A percentile compares a stretch with the other conserved stretches of the same genome.
Conservation (phyloP, 768 basidiomycete genomes). For the Peribolospora kevripleyi region DNA sequence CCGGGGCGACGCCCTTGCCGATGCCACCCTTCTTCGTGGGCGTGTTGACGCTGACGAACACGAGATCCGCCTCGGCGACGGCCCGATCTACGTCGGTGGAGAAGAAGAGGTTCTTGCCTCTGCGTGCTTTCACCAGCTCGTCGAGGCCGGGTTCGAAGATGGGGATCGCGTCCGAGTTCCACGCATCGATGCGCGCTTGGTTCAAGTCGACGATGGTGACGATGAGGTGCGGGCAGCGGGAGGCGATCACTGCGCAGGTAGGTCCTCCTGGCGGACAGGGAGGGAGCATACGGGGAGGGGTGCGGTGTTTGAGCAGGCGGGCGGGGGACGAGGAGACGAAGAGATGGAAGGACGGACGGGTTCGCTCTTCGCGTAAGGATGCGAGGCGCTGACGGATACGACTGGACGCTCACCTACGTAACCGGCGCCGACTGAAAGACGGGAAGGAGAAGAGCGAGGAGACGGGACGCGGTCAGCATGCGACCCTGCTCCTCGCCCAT, state of each 20-base stretch:
- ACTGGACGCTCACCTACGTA: constrained; percentile 44
- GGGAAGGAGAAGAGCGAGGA: constrained; percentile 17
- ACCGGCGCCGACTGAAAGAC: constrained; percentile 48
- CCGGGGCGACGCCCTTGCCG: constrained; percentile 92
- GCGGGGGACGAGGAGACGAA: constrained; percentile 4
- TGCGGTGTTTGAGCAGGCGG: constrained; percentile 6
- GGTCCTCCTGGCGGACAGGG: constrained; percentile 43
- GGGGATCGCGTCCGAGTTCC: constrained; percentile 61
- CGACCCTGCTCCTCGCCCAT: neutral
- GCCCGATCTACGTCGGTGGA: constrained; percentile 64
- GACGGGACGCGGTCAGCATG: constrained; percentile 8
- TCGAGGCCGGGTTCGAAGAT: constrained; percentile 96
- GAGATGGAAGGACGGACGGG: constrained; percentile 14
- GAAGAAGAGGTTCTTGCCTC: constrained; percentile 93
- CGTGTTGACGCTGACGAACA: constrained; percentile 96
- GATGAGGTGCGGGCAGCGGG: constrained; percentile 71
- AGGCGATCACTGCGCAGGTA: constrained; percentile 80
- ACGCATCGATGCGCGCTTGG: constrained; percentile 76
- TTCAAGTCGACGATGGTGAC: constrained; percentile 99
- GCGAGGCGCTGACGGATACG: too few species aligned
- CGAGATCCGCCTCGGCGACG: constrained; percentile 83
- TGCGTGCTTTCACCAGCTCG: constrained; percentile 61
- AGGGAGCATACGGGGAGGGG: neutral
- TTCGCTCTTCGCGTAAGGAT: constrained; percentile 3
- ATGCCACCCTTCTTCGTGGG: constrained; percentile 97